These are phyloP conservation scores for Solanum habrochaites DNA, from an alignment of 257 asterid species.

Conservation along the genomic window DNA sequence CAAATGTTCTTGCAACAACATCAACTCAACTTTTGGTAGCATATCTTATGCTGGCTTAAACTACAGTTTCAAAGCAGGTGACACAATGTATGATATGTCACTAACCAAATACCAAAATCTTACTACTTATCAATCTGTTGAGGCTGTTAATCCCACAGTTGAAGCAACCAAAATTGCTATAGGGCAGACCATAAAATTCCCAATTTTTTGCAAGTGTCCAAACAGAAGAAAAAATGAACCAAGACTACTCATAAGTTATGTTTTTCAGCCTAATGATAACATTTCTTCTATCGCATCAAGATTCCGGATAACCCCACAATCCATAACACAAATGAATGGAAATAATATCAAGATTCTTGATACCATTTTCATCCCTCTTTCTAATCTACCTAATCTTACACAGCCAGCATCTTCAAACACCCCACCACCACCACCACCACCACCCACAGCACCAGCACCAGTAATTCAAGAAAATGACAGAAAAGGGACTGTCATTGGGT, in stretches of 20 bases:
- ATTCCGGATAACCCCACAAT: conserved; percentile 31
- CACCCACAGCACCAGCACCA: neutral
- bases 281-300: conserved; percentile 33
- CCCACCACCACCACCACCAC: neutral
- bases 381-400: conserved; percentile 45
- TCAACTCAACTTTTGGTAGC: conserved; percentile 32
- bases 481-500: conserved; percentile 43
- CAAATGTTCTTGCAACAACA: conserved; percentile 54
- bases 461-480: conserved; percentile 4
- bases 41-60: conserved; percentile 51
- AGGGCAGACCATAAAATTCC: conserved; percentile 37
- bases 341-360: conserved; percentile 17
- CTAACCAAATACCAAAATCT: conserved; percentile 28
- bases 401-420: conserved; percentile 26
- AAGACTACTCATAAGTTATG: conserved; percentile 52
- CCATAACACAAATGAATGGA: conserved; percentile 45
- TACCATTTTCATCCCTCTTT: conserved; percentile 62
- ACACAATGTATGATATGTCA: conserved; percentile 43
- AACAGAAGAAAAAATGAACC: conserved; percentile 11
- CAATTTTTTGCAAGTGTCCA: conserved; percentile 83
- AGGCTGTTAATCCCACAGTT: conserved; percentile 53
- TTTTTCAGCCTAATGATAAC: conserved; percentile 52
- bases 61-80: conserved; percentile 32
- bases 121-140: conserved; percentile 65
- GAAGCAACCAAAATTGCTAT: conserved; percentile 12